phyloP scores from a whole-genome alignment of 2,329 filamentous ascomycete species.

The Xylariaceae sp. region DNA sequence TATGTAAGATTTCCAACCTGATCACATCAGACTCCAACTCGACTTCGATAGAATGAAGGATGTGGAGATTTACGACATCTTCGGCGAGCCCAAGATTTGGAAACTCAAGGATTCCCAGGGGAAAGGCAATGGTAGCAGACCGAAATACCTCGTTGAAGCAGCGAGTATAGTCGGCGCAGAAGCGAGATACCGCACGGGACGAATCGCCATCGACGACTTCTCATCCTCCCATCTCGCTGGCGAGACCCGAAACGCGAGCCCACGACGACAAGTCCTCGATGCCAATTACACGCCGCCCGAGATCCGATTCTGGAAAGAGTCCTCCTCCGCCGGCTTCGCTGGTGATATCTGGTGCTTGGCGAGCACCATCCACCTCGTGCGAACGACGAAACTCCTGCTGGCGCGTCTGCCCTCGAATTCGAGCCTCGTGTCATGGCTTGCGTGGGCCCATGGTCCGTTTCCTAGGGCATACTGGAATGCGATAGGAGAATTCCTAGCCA shows the following conservation, averaged over 20 bases:
- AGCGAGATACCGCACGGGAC: slow-evolving; percentile 5
- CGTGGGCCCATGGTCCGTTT: slow-evolving; percentile 13
- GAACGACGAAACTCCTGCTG: slow-evolving; percentile 2
- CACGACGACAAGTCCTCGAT: slow-evolving; percentile 1
- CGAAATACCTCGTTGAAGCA: slow-evolving; percentile 7
- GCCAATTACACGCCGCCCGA: slow-evolving; percentile 7
- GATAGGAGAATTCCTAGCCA: not conserved
- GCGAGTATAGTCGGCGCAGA: not conserved
- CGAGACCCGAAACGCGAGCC: not conserved
- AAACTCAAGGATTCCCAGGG: not conserved
- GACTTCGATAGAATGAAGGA: slow-evolving; percentile 3
- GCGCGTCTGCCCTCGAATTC: slow-evolving; percentile 3
- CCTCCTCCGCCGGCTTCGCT: not conserved
- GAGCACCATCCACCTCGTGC: slow-evolving; percentile 8
- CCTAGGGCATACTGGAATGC: slow-evolving; percentile 2
- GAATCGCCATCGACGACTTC: slow-evolving; percentile 10
- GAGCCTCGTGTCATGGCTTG: slow-evolving; percentile 8
- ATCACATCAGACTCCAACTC: slow-evolving; percentile 13
- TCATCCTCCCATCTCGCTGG: not conserved
- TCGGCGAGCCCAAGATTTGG: slow-evolving; percentile 5
- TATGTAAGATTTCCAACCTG: slow-evolving; percentile 7
- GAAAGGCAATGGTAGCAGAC: not conserved
- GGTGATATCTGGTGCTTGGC: slow-evolving; percentile 15
- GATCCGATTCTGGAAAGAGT: slow-evolving; percentile 5
- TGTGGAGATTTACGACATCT: not conserved